Base-by-base conservation (phyloP, 106 monocot species). In the Triglochin maritima region DNA sequence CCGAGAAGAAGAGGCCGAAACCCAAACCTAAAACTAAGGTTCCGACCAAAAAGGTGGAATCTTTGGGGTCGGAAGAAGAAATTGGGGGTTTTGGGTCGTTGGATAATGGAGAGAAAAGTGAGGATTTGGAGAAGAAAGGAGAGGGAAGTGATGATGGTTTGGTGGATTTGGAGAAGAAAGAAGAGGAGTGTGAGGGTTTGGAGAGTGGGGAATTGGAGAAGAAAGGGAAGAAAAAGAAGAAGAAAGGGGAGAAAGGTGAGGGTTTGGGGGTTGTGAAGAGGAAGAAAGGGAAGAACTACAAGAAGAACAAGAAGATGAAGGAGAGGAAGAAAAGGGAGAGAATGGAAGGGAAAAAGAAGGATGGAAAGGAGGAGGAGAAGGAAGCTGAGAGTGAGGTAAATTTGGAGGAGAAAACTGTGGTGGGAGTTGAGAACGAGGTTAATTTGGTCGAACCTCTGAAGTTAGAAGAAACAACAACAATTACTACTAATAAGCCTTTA, bases 31-130 rank as follows among this genome's bases (percentile, higher is more conserved):
- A 29, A 29, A 29, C 29, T 29, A 29, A 29, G 29, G 29, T 29
- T 49, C n/a, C 69, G 3, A 83, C 70, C 62, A 84, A 64, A 13
- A 50, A 29, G 0, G 84, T 72, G 69, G 79, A 60, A 17, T 7
- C 48, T 49, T 49, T 7, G 55, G 5, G 55, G 57, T 10, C 59
- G 50, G 11, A 5, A 13, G 65, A 57, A 56, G 49, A 50, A 54
- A 0, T 55, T 10, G 10, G 44, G 52, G 9, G 76, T 59, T 57
- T 65, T 69, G n/a, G 66, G 48, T 11, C 56, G 13, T 0, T 57
- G 49, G 64, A 11, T 49, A 56, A 10, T 2, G 5, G 66, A 63
- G 63, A 5, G 50, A 5, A 44, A 56, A 1, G 60, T 16, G 5
- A 17, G 58, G 14, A 70, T 13, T 14, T 2, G 9, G 51, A 51